Evolutionary conservation across 2,329 filamentous ascomycete species (phyloP).

Genomic region (Metarhizium humberi): DNA sequence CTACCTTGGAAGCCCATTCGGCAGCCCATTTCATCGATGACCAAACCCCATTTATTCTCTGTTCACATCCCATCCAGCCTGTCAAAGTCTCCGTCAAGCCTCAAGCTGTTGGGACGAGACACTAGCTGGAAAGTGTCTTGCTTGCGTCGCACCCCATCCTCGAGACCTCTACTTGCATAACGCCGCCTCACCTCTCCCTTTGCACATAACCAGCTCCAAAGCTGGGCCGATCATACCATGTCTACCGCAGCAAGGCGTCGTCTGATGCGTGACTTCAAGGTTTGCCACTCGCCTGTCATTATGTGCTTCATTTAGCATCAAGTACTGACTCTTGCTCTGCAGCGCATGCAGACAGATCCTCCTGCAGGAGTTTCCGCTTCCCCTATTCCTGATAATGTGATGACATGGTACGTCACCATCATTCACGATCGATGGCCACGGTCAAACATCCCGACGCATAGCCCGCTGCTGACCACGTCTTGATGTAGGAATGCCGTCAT

Average conservation of each 20-base stretch:
- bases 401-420: slow-evolving; percentile 66
- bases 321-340: slow-evolving; percentile 3
- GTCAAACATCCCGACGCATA: background rate
- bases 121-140: background rate
- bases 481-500: slow-evolving; percentile 86
- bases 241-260: slow-evolving; percentile 92
- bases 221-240: slow-evolving; percentile 30
- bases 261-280: slow-evolving; percentile 99
- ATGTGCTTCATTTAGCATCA: background rate
- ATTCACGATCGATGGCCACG: background rate
- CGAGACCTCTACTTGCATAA: background rate
- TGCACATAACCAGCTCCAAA: background rate
- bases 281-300: slow-evolving; percentile 30
- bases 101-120: background rate
- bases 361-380: slow-evolving; percentile 94
- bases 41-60: slow-evolving; percentile 16
- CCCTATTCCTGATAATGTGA: slow-evolving; percentile 91
- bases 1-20: too few species aligned
- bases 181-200: background rate
- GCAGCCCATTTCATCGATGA: slow-evolving; percentile 9
- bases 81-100: background rate
- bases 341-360: slow-evolving; percentile 99
- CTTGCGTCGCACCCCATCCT: background rate
- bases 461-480: slow-evolving; percentile 9
- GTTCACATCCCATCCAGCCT: slow-evolving; percentile 8